phyloP scores from a whole-genome alignment of 805 yeast genomes.

The Starmerella riodocensis region DNA sequence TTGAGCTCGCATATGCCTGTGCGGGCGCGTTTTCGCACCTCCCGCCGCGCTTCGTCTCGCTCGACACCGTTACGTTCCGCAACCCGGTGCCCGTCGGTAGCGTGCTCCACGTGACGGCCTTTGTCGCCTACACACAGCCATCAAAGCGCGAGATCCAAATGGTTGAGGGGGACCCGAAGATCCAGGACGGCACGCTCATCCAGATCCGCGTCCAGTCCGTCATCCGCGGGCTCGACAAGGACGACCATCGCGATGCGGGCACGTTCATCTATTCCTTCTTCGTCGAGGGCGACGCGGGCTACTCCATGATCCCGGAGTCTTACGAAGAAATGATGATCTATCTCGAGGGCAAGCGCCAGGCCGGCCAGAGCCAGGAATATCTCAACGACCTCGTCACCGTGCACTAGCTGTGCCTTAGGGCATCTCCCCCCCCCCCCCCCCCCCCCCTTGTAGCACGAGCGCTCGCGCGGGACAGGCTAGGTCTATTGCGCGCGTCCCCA shows the following conservation, averaged over 20 bases:
- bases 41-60: constrained; percentile 75
- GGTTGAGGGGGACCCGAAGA: constrained; percentile 20
- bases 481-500: too few species aligned
- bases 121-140: constrained; percentile 78
- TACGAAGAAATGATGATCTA: constrained; percentile 88
- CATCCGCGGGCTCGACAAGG: constrained; percentile 55
- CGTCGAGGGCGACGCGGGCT: constrained; percentile 35
- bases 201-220: constrained; percentile 81
- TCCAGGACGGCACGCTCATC: constrained; percentile 52
- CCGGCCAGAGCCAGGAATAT: constrained; percentile 54
- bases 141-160: constrained; percentile 29
- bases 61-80: constrained; percentile 82
- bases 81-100: constrained; percentile 95
- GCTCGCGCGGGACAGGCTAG: too few species aligned
- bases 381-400: constrained; percentile 12
- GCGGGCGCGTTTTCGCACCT: constrained; percentile 80
- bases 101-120: constrained; percentile 68
- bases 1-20: constrained; percentile 85
- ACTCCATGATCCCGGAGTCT: constrained; percentile 72
- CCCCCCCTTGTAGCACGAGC: not conserved
- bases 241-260: constrained; percentile 59
- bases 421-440: not conserved
- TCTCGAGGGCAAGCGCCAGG: constrained; percentile 82
- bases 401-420: not conserved
- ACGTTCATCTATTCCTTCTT: constrained; percentile 80